Evolutionary conservation across 2,329 filamentous ascomycete genomes (phyloP).

Genomic region (Dendrostoma leiphaemia): DNA sequence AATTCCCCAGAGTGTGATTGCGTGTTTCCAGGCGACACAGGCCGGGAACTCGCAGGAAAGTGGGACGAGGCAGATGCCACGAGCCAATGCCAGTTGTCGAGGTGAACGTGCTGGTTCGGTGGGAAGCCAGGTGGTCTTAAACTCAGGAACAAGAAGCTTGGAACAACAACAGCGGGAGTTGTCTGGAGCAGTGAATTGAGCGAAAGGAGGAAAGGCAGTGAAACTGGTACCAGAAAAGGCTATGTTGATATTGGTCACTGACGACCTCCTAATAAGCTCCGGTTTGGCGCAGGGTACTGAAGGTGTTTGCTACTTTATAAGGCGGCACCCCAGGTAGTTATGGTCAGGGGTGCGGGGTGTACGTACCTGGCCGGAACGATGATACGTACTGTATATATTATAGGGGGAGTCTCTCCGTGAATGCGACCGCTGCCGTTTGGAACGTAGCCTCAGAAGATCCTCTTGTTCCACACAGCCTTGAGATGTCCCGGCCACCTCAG

Average conservation of each 20-base stretch:
- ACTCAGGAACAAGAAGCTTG: neutral
- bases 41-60: conserved; percentile 11
- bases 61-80: conserved; percentile 2
- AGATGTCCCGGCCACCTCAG: neutral
- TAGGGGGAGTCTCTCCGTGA: neutral
- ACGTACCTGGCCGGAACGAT: neutral
- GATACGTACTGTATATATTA: conserved; percentile 10
- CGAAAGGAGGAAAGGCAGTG: neutral
- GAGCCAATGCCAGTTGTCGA: conserved; percentile 7
- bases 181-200: neutral
- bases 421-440: neutral
- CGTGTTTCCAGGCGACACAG: conserved; percentile 1
- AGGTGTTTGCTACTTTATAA: conserved; percentile 5
- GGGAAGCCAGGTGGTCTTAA: neutral
- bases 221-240: neutral
- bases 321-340: conserved; percentile 8
- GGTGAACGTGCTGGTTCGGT: conserved; percentile 1
- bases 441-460: neutral
- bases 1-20: neutral
- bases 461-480: neutral
- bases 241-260: conserved; percentile 10
- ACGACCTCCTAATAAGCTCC: conserved; percentile 3
- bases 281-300: conserved; percentile 2
- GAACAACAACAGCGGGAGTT: neutral
- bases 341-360: conserved; percentile 9